Percentiles rank a stretch among this genome's conserved stretches.
Evolutionary conservation across 106 monocot species (phyloP).

Genomic region (Allium fistulosum): DNA sequence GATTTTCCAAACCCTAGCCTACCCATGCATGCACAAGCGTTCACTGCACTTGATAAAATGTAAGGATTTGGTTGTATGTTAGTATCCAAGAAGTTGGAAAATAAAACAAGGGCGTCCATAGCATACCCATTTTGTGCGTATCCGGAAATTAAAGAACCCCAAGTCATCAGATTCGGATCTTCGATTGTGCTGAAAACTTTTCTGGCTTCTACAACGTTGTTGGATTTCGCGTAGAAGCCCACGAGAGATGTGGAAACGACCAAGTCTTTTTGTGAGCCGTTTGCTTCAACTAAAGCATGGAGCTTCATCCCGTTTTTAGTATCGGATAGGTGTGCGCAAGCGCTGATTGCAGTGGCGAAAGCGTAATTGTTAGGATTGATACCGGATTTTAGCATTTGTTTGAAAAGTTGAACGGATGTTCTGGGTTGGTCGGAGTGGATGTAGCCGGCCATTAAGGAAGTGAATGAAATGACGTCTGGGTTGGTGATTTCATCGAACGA

Average conservation of each 20-base stretch:
- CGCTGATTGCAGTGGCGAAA: conserved; percentile 38
- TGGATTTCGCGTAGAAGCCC: conserved; percentile 53
- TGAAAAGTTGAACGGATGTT: conserved; percentile 25
- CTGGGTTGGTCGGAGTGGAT: conserved; percentile 19
- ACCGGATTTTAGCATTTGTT: conserved; percentile 19
- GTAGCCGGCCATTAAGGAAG: conserved; percentile 69
- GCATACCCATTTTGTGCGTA: conserved; percentile 56
- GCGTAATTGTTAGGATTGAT: conserved; percentile 47
- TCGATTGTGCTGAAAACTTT: conserved; percentile 47
- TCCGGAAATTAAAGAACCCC: conserved; percentile 65
- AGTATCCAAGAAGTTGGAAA: conserved; percentile 28
- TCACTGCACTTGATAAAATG: conserved; percentile 61
- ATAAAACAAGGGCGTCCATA: conserved; percentile 41
- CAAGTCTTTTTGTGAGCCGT: conserved; percentile 36
- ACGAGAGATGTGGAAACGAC: conserved; percentile 64
- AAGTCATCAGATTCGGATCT: conserved; percentile 36
- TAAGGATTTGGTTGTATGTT: conserved; percentile 51
- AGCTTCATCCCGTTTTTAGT: conserved; percentile 22
- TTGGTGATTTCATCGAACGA: conserved; percentile 57
- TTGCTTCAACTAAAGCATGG: conserved; percentile 39
- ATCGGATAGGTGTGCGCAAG: conserved; percentile 42
- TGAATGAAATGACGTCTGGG: conserved; percentile 65
- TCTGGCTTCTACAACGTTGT: conserved; percentile 26
- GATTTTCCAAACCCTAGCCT: conserved; percentile 50
- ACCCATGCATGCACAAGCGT: conserved; percentile 57